Evolutionary conservation across 495 filamentous ascomycete species (phyloP), one percentile per base, ranked within the genome.

Genomic region (Wilcoxina mikolae): DNA sequence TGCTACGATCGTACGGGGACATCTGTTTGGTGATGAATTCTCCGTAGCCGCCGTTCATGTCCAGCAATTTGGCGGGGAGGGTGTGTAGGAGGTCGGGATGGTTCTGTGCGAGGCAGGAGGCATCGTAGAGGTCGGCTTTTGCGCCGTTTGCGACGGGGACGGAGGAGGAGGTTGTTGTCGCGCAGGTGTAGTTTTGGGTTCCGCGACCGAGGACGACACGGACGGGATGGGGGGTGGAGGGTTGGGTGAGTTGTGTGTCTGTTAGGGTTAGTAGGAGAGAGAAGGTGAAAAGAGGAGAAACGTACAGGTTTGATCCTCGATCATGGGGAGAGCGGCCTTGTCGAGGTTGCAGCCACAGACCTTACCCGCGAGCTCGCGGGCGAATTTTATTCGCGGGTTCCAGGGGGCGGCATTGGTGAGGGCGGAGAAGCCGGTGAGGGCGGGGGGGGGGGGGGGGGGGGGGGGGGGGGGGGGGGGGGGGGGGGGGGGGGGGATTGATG

Each of bases 161-260:
- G 0, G 69, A 65, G 0, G 79, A 75, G 0, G 72, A 68, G 2
- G 76, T 62, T 51, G 70, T 70, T 28, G 74, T 65, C 31, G 76
- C 72, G 73, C 90, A 95, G 54, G 86, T 88, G 69, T 95, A 96
- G 74, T 95, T 95, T 72, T 95, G 78, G 10, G 81, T 89, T 33
- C 90, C 90, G 29, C 85, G 82, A 61, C 90, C 90, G 47, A 96
- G 72, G 61, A 80, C 86, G 27, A 95, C 81, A 12, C 56, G 54
- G n/a, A 45, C 56, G 27, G 56, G 56, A 15, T 26, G 10, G 20
- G 15, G 22, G 2, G 20, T 26, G 1, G 47, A 50, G 20, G 47
- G 47, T 1, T 17, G 11, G 22, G 47, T 27, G 22, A 33, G 23
- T n/a, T 27, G 20, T n/a, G 20, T 31, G 10, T 17, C 23, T 27